phyloP scores from a whole-genome alignment of 345 rosid genomes.

The Camelina laxa region DNA sequence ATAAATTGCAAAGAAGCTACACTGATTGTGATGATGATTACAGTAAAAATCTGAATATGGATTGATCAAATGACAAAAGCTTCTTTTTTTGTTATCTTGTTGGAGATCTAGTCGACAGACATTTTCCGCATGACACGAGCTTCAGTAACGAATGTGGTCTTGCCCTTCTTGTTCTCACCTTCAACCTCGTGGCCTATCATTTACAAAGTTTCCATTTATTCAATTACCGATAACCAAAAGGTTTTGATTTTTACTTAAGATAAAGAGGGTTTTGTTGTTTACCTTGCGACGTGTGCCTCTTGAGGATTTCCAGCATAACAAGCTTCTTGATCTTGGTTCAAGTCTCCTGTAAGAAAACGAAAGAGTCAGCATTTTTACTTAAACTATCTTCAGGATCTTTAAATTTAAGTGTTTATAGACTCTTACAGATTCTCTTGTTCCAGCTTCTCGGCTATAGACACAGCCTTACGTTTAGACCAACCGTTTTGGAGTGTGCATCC shows the following conservation, averaged over 20 bases:
- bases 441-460: constrained; percentile 97
- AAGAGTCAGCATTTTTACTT: background rate
- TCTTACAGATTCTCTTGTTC: constrained; percentile 97
- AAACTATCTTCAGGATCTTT: constrained; percentile 19
- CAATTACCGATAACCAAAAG: background rate
- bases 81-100: constrained; percentile 26
- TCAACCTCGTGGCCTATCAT: constrained; percentile 74
- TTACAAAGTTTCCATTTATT: constrained; percentile 7
- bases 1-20: constrained; percentile 33
- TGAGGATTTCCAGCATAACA: constrained; percentile 92
- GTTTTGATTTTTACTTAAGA: background rate
- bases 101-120: constrained; percentile 73
- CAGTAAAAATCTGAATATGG: constrained; percentile 35
- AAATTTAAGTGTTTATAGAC: constrained; percentile 29
- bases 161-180: constrained; percentile 57
- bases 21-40: constrained; percentile 28
- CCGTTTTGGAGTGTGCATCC: constrained; percentile 66
- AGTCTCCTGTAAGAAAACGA: constrained; percentile 65
- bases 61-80: constrained; percentile 3
- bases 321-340: constrained; percentile 89
- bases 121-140: constrained; percentile 80
- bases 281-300: constrained; percentile 82
- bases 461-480: constrained; percentile 87
- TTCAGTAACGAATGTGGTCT: constrained; percentile 66
- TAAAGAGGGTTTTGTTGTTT: constrained; percentile 17